Base-by-base conservation (phyloP, 106 monocot genomes). In the Triglochin maritima region DNA sequence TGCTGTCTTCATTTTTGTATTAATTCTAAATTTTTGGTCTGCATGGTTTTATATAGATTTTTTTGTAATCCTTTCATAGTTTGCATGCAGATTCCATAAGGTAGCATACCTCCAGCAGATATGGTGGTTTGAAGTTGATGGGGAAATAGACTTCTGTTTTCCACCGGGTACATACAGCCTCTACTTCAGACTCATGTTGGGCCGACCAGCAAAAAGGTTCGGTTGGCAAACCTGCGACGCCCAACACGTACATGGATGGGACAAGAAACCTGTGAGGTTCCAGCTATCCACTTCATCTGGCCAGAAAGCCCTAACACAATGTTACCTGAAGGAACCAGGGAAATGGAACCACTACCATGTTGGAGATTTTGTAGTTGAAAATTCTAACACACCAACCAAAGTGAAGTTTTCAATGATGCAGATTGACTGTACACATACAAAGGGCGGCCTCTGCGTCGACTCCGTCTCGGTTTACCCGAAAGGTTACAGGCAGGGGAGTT, bases 51-150 rank as follows among this genome's bases (percentile, higher is more conserved):
- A 29, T 29, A 29, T 29, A 29, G 29, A 29, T 29, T 29, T 29
- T 0, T 29, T 29, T 29, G 29, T 29, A 29, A 29, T 29, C 29
- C 29, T 29, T 29, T 29, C 29, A 29, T 47, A 49, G 9, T 64
- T 54, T 44, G 5, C 13, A 44, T 72, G 61, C 59, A 74, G 74
- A 58, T 67, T 66, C 17, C 44, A 52, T 3, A 67, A 58, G 9
- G 75, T 75, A 14, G 75, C 75, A 6, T 75, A 75, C 61, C 67
- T 75, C 52, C 75, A 68, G 68, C 75, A 75, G 53, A 75, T 68
- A 44, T 75, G 75, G 75, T 75, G 75, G 75, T 17, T 75, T 45
- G 68, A 75, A 61, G 75, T 75, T 43, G 68, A 63, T 17, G 75
- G 75, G 60, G 75, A 75, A 46, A 62, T 75, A 4, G 75, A 75